These are phyloP conservation scores for Rhizopogon vinicolor DNA, from an alignment of 768 basidiomycete genomes.

Conservation along the genomic window DNA sequence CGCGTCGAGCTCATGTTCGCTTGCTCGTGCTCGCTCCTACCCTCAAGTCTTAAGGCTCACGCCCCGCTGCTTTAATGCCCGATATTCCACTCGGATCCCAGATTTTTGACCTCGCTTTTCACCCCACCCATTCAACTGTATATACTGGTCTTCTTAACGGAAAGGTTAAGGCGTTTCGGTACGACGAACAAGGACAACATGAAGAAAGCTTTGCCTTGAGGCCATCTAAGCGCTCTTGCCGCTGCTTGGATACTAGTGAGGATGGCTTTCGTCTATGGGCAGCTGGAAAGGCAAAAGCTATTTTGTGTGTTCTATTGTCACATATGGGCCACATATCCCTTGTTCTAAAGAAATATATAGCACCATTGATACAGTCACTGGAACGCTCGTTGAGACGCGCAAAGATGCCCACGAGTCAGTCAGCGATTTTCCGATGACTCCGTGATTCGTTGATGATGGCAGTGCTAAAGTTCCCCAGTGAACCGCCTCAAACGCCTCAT, in stretches of 20 bases:
- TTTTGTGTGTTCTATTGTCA: slow-evolving; percentile 55
- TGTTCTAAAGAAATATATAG: slow-evolving; percentile 31
- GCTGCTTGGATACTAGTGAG: slow-evolving; percentile 62
- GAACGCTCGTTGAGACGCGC: slow-evolving; percentile 42
- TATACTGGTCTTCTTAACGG: slow-evolving; percentile 81
- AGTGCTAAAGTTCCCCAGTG: slow-evolving; percentile 64
- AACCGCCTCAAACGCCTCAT: slow-evolving; percentile 77
- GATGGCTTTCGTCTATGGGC: slow-evolving; percentile 71
- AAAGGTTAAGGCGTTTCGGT: slow-evolving; percentile 75
- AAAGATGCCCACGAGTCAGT: slow-evolving; percentile 67
- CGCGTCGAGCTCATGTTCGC: neutral
- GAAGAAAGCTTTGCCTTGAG: slow-evolving; percentile 54
- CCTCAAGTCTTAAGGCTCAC: neutral
- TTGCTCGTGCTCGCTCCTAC: neutral
- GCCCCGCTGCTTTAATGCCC: slow-evolving; percentile 32
- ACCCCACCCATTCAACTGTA: slow-evolving; percentile 66
- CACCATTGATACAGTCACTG: slow-evolving; percentile 62
- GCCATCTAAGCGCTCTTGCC: slow-evolving; percentile 81
- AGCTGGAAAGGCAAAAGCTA: slow-evolving; percentile 75
- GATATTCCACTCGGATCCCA: slow-evolving; percentile 71
- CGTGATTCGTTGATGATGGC: slow-evolving; percentile 24
- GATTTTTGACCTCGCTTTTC: slow-evolving; percentile 88
- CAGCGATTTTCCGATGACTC: slow-evolving; percentile 1
- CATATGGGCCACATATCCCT: neutral
- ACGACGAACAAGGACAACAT: slow-evolving; percentile 65